These are phyloP conservation scores for Discostella stelligera DNA, from an alignment of 352 stramenopile genomes.

Conservation along the genomic window DNA sequence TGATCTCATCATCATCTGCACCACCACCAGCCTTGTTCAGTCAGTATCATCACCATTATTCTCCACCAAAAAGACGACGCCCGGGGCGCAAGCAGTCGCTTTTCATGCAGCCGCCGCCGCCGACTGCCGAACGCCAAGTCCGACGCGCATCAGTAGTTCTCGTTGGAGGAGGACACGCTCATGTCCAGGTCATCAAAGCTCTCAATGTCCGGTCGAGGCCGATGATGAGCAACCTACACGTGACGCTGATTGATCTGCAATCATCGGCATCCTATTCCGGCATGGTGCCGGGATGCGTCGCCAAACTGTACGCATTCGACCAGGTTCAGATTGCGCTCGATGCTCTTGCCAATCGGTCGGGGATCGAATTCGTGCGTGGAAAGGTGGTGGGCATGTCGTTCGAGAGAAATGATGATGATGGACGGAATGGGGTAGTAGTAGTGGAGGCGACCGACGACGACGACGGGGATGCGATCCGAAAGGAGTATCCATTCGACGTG, in stretches of 20 bases:
- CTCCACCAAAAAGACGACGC: not conserved
- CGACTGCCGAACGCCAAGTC: not conserved
- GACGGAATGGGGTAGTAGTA: conserved; percentile 6
- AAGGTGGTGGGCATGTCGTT: conserved; percentile 69
- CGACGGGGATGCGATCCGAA: not conserved
- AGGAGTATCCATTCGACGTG: conserved; percentile 65
- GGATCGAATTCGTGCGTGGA: conserved; percentile 65
- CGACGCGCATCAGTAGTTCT: conserved; percentile 63
- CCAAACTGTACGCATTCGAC: conserved; percentile 55
- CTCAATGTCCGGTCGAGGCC: conserved; percentile 57
- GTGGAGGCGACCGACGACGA: conserved; percentile 21
- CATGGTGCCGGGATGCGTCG: conserved; percentile 79
- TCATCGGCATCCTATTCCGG: conserved; percentile 68
- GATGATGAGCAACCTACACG: conserved; percentile 44
- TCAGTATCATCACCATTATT: not conserved
- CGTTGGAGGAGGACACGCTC: conserved; percentile 77
- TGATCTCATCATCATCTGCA: not conserved
- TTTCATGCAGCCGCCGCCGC: conserved; percentile 1
- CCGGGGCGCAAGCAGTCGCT: not conserved
- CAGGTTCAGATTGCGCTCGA: conserved; percentile 70
- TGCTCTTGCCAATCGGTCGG: conserved; percentile 62
- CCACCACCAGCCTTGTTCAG: conserved; percentile 8
- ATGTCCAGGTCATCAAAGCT: conserved; percentile 81
- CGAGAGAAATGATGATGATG: conserved; percentile 27
- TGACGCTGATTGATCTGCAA: conserved; percentile 78